Conservation (phyloP, 352 stramenopile species). For the Phytophthora boehmeriae region DNA sequence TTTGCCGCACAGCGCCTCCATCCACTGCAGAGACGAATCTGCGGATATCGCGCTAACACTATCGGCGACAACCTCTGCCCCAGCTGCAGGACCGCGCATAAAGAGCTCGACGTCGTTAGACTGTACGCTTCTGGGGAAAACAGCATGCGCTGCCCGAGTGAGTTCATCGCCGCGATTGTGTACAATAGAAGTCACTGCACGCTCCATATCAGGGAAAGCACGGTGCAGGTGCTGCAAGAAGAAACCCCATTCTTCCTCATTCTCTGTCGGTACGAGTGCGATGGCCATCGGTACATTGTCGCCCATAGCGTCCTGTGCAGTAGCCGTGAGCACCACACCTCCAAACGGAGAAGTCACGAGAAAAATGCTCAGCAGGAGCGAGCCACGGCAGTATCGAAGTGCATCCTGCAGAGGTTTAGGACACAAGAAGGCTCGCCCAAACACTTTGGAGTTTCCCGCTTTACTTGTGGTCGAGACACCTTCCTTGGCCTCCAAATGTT, state of each 20-base stretch:
- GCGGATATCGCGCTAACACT: slow-evolving; percentile 20
- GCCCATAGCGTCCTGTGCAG: slow-evolving; percentile 75
- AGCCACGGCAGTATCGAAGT: slow-evolving; percentile 62
- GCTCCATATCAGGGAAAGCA: slow-evolving; percentile 65
- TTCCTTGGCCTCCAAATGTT: slow-evolving; percentile 39
- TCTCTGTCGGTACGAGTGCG: slow-evolving; percentile 56
- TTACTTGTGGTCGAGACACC: not conserved
- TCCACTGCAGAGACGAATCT: slow-evolving; percentile 59
- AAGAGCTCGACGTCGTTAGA: slow-evolving; percentile 71
- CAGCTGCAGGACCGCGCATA: slow-evolving; percentile 24
- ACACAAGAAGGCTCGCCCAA: slow-evolving; percentile 72
- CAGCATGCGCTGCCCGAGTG: slow-evolving; percentile 35
- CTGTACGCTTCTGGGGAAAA: slow-evolving; percentile 64
- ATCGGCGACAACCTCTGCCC: slow-evolving; percentile 3
- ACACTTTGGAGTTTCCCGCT: slow-evolving; percentile 42
- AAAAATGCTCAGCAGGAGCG: slow-evolving; percentile 73
- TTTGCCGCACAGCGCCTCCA: slow-evolving; percentile 69
- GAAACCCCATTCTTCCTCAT: slow-evolving; percentile 65
- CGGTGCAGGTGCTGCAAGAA: slow-evolving; percentile 64
- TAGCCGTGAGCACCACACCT: slow-evolving; percentile 72
- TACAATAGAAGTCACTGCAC: slow-evolving; percentile 56
- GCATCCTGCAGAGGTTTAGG: slow-evolving; percentile 61
- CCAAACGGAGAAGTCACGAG: slow-evolving; percentile 70
- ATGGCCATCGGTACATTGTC: slow-evolving; percentile 77
- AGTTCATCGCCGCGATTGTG: slow-evolving; percentile 71